These are phyloP conservation scores for Phytopythium sindhum DNA, from an alignment of 352 stramenopile species.

Conservation along the genomic window DNA sequence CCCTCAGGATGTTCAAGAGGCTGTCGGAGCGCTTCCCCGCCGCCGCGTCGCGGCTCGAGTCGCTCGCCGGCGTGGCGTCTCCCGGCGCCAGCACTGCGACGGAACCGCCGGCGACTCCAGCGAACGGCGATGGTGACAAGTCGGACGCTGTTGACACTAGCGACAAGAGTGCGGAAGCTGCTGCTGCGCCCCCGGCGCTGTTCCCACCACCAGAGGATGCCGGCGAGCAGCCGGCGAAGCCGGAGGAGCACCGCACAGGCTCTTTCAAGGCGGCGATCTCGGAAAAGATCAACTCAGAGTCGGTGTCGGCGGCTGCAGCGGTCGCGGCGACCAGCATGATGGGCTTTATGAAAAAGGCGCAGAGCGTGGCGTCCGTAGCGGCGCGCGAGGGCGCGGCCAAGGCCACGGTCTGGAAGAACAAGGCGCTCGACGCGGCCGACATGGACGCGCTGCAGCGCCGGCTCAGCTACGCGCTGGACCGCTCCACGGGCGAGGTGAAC, in stretches of 20 bases:
- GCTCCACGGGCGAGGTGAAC: slow-evolving; percentile 76
- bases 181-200: slow-evolving; percentile 11
- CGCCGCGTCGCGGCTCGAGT: slow-evolving; percentile 66
- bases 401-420: slow-evolving; percentile 64
- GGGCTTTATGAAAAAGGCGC: slow-evolving; percentile 83
- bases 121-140: slow-evolving; percentile 10
- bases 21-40: slow-evolving; percentile 72
- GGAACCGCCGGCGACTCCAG: slow-evolving; percentile 18
- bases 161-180: neutral
- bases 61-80: slow-evolving; percentile 31
- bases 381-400: slow-evolving; percentile 77
- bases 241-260: slow-evolving; percentile 35
- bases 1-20: slow-evolving; percentile 64
- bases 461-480: slow-evolving; percentile 78
- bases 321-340: slow-evolving; percentile 71
- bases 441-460: slow-evolving; percentile 84
- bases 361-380: slow-evolving; percentile 64
- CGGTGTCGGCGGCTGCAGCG: slow-evolving; percentile 57
- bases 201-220: slow-evolving; percentile 13
- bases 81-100: slow-evolving; percentile 7
- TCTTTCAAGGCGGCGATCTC: slow-evolving; percentile 54
- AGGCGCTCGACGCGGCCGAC: slow-evolving; percentile 72
- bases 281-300: slow-evolving; percentile 71
- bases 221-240: slow-evolving; percentile 17
- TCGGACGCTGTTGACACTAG: neutral